phyloP scores from a whole-genome alignment of 2,329 filamentous ascomycete genomes.

The Arthrobotrys musiformis region DNA sequence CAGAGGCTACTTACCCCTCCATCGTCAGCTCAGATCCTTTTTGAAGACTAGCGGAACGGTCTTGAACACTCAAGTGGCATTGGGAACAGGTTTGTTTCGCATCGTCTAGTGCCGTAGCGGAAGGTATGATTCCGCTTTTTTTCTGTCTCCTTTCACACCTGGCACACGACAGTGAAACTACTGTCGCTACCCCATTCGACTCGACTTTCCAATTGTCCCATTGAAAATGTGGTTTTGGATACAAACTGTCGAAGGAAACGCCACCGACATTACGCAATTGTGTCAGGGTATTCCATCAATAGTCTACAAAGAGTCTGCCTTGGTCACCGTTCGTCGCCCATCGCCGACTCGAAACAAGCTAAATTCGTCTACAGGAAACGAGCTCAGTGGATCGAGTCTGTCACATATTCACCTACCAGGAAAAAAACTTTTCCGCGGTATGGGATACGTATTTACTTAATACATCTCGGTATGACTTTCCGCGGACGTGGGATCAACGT shows the following conservation, averaged over 20 bases:
- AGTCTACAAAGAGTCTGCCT: background rate
- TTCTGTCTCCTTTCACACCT: background rate
- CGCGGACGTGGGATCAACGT: background rate
- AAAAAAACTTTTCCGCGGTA: background rate
- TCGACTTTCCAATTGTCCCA: background rate
- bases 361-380: background rate
- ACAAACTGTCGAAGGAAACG: background rate
- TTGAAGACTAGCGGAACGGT: slow-evolving; percentile 8
- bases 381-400: no score
- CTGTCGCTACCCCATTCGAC: background rate
- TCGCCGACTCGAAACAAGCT: background rate
- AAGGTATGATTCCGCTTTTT: slow-evolving; percentile 25
- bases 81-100: slow-evolving; percentile 29
- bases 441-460: background rate
- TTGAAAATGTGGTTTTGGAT: background rate
- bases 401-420: background rate
- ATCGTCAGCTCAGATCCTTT: slow-evolving; percentile 6
- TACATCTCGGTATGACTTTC: background rate
- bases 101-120: slow-evolving; percentile 26
- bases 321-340: background rate
- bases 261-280: slow-evolving; percentile 2
- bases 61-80: background rate
- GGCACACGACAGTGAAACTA: slow-evolving; percentile 28
- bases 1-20: background rate
- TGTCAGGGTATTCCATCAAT: background rate